Percentiles rank a stretch among this genome's conserved stretches.
Evolutionary conservation across 2,329 filamentous ascomycete species (phyloP).

Genomic region (Zarea fungicola): DNA sequence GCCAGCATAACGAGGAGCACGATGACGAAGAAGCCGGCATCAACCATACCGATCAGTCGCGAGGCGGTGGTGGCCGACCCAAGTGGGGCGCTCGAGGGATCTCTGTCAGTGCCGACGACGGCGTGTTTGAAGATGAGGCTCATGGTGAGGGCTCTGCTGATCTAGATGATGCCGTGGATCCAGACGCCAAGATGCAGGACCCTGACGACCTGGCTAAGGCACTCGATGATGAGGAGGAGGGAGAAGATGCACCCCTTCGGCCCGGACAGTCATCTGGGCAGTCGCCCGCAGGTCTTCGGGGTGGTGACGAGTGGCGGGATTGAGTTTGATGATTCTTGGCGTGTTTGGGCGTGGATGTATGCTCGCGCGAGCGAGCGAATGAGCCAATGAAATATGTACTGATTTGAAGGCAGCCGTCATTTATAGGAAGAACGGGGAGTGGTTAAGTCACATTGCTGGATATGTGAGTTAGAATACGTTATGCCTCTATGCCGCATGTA

Average conservation of each 20-base stretch:
- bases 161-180: constrained; percentile 45
- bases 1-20: constrained; percentile 34
- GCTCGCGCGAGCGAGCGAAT: not conserved
- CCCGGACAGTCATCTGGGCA: constrained; percentile 22
- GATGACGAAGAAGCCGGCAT: constrained; percentile 60
- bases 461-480: not conserved
- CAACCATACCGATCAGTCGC: constrained; percentile 29
- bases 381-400: not conserved
- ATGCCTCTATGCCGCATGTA: not conserved
- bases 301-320: constrained; percentile 44
- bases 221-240: constrained; percentile 46
- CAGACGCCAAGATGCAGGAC: constrained; percentile 61
- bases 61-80: constrained; percentile 35
- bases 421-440: not conserved
- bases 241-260: constrained; percentile 34
- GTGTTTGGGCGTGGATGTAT: not conserved
- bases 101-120: constrained; percentile 61
- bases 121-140: constrained; percentile 46
- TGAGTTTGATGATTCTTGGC: constrained; percentile 15
- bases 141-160: constrained; percentile 38
- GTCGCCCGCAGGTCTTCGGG: constrained; percentile 35
- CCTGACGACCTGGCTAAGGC: constrained; percentile 59
- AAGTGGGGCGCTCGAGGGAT: constrained; percentile 63
- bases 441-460: not conserved
- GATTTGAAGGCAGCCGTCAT: not conserved